A percentile compares a stretch with the other conserved stretches of the same genome.
These are phyloP conservation scores for Alnus glutinosa DNA, from an alignment of 306 rosid genomes.

Conservation along the genomic window DNA sequence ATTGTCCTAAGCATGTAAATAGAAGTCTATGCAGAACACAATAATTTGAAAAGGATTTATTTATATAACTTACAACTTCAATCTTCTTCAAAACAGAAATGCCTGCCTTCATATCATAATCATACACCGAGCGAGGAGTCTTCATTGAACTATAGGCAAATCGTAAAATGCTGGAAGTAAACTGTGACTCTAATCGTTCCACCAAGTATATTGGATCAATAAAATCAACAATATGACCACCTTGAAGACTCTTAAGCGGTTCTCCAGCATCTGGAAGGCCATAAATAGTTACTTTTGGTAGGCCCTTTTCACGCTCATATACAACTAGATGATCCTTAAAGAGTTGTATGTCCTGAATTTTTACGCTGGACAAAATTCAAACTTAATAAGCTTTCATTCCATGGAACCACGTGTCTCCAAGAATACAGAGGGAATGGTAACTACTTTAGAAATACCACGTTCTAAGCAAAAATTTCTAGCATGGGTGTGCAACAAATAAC, in stretches of 20 bases:
- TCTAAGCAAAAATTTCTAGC: neutral
- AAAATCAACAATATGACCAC: conserved; percentile 61
- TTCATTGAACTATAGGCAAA: conserved; percentile 80
- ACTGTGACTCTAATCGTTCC: conserved; percentile 57
- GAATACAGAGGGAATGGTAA: neutral
- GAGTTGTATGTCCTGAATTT: conserved; percentile 78
- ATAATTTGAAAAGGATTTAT: conserved; percentile 17
- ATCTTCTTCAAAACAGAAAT: conserved; percentile 76
- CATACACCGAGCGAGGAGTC: conserved; percentile 80
- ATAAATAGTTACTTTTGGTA: conserved; percentile 66
- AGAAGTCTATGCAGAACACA: conserved; percentile 22
- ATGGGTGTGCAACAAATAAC: neutral
- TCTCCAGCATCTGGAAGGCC: conserved; percentile 72
- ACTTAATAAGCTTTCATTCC: conserved; percentile 33
- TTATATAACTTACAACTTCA: conserved; percentile 58
- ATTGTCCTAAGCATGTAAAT: neutral
- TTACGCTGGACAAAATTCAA: conserved; percentile 57
- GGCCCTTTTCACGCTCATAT: conserved; percentile 80
- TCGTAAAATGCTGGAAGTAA: conserved; percentile 69
- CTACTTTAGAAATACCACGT: neutral
- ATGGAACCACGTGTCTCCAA: conserved; percentile 16
- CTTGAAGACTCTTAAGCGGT: conserved; percentile 57
- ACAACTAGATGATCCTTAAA: conserved; percentile 69
- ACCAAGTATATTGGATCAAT: conserved; percentile 75
- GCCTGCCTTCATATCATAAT: conserved; percentile 80